Conservation (phyloP, 495 filamentous ascomycete genomes). For the Xylaria intraflava region DNA sequence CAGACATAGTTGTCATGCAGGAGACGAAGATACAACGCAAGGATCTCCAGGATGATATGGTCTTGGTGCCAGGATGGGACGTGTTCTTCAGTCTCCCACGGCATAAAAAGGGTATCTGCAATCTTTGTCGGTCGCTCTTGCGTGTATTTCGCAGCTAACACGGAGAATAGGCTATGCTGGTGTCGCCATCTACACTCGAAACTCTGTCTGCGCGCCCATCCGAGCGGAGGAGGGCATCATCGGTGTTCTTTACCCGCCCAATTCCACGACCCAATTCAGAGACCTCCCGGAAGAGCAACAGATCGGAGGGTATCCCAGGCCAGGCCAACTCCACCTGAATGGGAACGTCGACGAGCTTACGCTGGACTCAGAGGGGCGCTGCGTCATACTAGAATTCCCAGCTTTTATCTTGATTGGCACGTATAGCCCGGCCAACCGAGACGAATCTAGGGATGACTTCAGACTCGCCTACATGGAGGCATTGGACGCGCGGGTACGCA, state of each 20-base stretch:
- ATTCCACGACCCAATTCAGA: constrained; percentile 64
- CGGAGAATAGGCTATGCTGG: constrained; percentile 76
- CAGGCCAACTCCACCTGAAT: constrained; percentile 64
- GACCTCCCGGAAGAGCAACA: constrained; percentile 70
- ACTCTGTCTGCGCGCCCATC: constrained; percentile 79
- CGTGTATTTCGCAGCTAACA: constrained; percentile 6
- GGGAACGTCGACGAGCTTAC: constrained; percentile 57
- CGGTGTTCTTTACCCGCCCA: constrained; percentile 71
- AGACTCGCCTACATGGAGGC: constrained; percentile 72
- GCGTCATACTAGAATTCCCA: constrained; percentile 88
- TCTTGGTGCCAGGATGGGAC: constrained; percentile 91
- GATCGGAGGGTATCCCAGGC: constrained; percentile 85
- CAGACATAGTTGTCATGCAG: constrained; percentile 92
- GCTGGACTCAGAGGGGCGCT: constrained; percentile 87
- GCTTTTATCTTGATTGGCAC: constrained; percentile 89
- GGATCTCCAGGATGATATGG: constrained; percentile 92
- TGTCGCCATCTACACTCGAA: constrained; percentile 91
- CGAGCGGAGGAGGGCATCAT: constrained; percentile 90
- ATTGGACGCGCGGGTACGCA: constrained; percentile 75
- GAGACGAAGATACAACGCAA: constrained; percentile 96
- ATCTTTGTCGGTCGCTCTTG: neutral
- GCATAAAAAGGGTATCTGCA: constrained; percentile 73
- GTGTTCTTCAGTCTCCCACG: constrained; percentile 90
- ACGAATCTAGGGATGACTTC: constrained; percentile 78
- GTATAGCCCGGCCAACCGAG: constrained; percentile 83